These are phyloP conservation scores for Phytophthora niederhauseri DNA, from an alignment of 352 stramenopile species.

Conservation along the genomic window DNA sequence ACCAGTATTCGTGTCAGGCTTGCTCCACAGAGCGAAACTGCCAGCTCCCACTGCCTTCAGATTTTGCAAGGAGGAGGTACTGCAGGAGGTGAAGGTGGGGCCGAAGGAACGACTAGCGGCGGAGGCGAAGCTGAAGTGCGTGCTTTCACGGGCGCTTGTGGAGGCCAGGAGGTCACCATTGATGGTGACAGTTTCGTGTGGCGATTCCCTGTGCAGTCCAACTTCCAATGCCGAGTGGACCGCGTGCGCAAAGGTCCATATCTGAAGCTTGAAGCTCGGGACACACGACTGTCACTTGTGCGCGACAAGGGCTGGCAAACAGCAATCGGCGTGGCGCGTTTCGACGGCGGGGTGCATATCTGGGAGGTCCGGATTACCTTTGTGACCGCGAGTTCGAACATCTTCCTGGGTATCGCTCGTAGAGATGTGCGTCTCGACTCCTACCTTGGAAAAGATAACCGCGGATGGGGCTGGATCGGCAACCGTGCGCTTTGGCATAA, in stretches of 20 bases:
- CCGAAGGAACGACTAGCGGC: constrained; percentile 57
- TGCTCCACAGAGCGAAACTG: constrained; percentile 75
- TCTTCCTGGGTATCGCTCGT: constrained; percentile 88
- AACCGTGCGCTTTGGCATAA: constrained; percentile 92
- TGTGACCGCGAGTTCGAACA: constrained; percentile 90
- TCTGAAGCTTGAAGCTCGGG: constrained; percentile 88
- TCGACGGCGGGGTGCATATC: constrained; percentile 85
- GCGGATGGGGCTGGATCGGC: constrained; percentile 91
- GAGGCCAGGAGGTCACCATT: constrained; percentile 88
- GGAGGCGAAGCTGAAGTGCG: constrained; percentile 82
- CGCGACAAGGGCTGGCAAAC: constrained; percentile 92
- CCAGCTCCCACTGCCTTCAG: constrained; percentile 88
- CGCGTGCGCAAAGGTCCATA: constrained; percentile 86
- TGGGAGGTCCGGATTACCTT: constrained; percentile 91
- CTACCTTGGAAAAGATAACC: constrained; percentile 93
- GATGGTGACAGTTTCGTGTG: constrained; percentile 88
- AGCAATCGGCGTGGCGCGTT: constrained; percentile 85
- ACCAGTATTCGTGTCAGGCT: constrained; percentile 87
- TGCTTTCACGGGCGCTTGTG: constrained; percentile 83
- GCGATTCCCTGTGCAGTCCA: constrained; percentile 88
- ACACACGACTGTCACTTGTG: constrained; percentile 82
- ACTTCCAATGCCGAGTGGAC: constrained; percentile 90
- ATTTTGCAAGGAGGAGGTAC: constrained; percentile 76
- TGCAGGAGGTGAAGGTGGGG: constrained; percentile 38
- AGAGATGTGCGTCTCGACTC: constrained; percentile 88